A percentile compares a stretch with the other conserved stretches of the same genome.
Conservation (phyloP, 441 rosid genomes). For the Pelargonium australe region DNA sequence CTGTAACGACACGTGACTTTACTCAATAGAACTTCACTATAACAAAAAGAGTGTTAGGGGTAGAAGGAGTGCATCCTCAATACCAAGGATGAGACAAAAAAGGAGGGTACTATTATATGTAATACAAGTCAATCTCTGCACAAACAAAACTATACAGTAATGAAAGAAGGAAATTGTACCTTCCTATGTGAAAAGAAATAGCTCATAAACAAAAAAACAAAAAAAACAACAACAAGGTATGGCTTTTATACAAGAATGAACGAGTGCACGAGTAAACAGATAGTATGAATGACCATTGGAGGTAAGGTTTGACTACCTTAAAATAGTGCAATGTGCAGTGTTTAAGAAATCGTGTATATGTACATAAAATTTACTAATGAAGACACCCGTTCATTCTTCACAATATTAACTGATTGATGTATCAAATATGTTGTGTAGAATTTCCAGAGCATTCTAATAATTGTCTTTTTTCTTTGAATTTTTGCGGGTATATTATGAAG, state of each 20-base stretch:
- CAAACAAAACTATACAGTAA: background rate
- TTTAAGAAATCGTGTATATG: background rate
- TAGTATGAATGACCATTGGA: no score
- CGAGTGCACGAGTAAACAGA: background rate
- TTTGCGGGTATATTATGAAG: background rate
- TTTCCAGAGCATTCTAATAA: background rate
- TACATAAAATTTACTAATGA: background rate
- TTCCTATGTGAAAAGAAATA: background rate
- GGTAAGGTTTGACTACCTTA: no score
- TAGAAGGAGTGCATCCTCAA: background rate
- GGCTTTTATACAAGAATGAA: background rate
- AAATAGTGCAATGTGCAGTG: background rate
- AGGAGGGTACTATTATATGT: background rate
- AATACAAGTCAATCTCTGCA: background rate
- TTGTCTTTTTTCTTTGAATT: constrained; percentile 1
- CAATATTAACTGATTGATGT: background rate
- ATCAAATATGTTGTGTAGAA: background rate
- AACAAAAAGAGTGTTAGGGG: background rate
- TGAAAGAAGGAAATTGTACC: background rate
- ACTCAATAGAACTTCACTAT: background rate
- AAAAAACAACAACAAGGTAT: no score
- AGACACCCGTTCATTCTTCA: background rate
- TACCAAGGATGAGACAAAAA: background rate
- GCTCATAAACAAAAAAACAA: no score
- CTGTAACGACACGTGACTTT: constrained; percentile 1